phyloP scores from a whole-genome alignment of 768 basidiomycete species.

The Harrya chromipes region DNA sequence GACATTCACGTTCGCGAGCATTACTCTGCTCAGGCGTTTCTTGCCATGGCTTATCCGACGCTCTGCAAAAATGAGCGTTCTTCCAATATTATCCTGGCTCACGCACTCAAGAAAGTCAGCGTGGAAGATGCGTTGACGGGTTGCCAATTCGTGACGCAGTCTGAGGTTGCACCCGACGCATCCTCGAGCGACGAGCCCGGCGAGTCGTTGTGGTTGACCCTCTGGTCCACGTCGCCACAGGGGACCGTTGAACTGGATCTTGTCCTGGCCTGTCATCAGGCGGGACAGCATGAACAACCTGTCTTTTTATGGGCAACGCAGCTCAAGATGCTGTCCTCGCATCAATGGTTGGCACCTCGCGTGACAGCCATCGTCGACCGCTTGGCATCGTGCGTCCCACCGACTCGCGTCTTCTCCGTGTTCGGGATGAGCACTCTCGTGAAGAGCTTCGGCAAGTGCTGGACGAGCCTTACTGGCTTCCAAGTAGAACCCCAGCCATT shows the following conservation, averaged over 20 bases:
- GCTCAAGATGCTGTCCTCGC: conserved; percentile 21
- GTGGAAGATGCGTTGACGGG: conserved; percentile 38
- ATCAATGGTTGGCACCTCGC: conserved; percentile 33
- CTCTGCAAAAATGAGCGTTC: conserved; percentile 45
- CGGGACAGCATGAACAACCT: conserved; percentile 45
- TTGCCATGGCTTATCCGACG: conserved; percentile 39
- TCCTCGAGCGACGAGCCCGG: conserved; percentile 18
- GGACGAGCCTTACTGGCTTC: conserved; percentile 43
- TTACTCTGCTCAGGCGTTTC: conserved; percentile 38
- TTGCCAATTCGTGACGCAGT: conserved; percentile 33
- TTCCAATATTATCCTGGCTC: conserved; percentile 51
- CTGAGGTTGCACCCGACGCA: conserved; percentile 32
- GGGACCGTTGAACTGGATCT: conserved; percentile 37
- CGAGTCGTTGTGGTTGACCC: conserved; percentile 47
- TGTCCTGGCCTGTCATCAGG: conserved; percentile 46
- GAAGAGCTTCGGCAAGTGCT: conserved; percentile 40
- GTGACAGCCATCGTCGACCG: conserved; percentile 36
- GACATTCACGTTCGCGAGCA: conserved; percentile 37
- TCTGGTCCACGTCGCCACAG: conserved; percentile 40
- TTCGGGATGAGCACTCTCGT: conserved; percentile 44
- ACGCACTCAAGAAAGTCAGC: conserved; percentile 43
- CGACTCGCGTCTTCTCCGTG: conserved; percentile 49
- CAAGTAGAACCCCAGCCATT: conserved; percentile 41
- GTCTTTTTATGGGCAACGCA: conserved; percentile 49
- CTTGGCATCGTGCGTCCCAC: conserved; percentile 36